These are phyloP conservation scores for Nymphaea colorata DNA, from an alignment of 164 flowering plant genomes.

Conservation along the genomic window DNA sequence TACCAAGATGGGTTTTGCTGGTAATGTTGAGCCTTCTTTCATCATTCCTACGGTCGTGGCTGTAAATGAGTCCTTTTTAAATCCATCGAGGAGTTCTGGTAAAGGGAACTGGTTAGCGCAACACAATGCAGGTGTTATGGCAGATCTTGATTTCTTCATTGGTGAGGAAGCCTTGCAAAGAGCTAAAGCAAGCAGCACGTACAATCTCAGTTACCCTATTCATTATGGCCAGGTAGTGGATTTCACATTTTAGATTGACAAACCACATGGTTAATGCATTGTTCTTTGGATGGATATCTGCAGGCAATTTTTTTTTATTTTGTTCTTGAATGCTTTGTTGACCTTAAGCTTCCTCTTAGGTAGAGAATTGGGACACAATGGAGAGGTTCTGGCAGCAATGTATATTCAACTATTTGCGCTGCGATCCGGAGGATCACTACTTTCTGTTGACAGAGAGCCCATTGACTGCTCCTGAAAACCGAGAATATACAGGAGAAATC, in stretches of 20 bases:
- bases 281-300: background rate
- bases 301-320: background rate
- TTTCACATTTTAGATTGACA: background rate
- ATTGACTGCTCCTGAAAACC: constrained; percentile 86
- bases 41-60: constrained; percentile 58
- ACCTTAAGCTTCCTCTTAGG: constrained; percentile 12
- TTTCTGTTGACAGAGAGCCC: constrained; percentile 94
- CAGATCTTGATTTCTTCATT: constrained; percentile 90
- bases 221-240: constrained; percentile 47
- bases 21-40: constrained; percentile 18
- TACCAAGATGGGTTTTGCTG: constrained; percentile 63
- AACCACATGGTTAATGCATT: background rate
- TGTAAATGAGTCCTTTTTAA: constrained; percentile 75
- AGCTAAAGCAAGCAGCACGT: constrained; percentile 64
- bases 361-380: constrained; percentile 97
- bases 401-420: constrained; percentile 84
- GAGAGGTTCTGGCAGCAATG: constrained; percentile 99
- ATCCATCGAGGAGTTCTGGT: constrained; percentile 44
- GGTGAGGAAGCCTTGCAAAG: constrained; percentile 82
- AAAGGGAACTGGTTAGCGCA: constrained; percentile 79
- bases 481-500: constrained; percentile 95
- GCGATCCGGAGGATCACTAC: constrained; percentile 99
- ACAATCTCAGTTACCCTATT: constrained; percentile 81
- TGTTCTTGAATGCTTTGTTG: background rate
- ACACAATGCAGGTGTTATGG: constrained; percentile 96